Evolutionary conservation across 345 rosid genomes (phyloP).

Genomic region (Salix viminalis): DNA sequence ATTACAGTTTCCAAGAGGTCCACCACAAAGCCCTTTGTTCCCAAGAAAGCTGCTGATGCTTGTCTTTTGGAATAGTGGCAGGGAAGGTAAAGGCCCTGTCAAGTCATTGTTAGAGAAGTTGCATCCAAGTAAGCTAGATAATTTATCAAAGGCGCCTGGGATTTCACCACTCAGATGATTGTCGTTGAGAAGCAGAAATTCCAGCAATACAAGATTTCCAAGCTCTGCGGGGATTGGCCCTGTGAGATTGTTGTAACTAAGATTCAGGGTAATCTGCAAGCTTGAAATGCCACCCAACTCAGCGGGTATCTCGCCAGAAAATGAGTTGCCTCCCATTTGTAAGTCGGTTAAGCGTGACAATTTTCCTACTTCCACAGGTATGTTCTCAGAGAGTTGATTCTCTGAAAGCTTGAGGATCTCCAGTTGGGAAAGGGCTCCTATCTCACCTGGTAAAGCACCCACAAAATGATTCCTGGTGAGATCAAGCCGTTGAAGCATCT

Average conservation of each 20-base stretch:
- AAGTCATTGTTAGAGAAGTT: slow-evolving; percentile 77
- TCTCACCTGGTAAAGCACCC: slow-evolving; percentile 51
- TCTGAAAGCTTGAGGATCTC: slow-evolving; percentile 88
- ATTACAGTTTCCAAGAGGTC: slow-evolving; percentile 51
- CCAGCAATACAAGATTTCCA: slow-evolving; percentile 62
- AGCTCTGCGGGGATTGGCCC: slow-evolving; percentile 71
- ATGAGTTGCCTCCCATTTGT: slow-evolving; percentile 83
- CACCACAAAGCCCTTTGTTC: slow-evolving; percentile 70
- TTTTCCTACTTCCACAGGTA: slow-evolving; percentile 58
- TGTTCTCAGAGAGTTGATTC: slow-evolving; percentile 48
- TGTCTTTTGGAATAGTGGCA: slow-evolving; percentile 43
- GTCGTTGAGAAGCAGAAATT: slow-evolving; percentile 65
- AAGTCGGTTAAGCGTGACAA: slow-evolving; percentile 63
- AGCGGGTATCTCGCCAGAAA: slow-evolving; percentile 56
- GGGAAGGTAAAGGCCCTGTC: slow-evolving; percentile 61
- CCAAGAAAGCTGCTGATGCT: slow-evolving; percentile 49
- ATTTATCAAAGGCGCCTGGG: slow-evolving; percentile 56
- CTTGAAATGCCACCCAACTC: slow-evolving; percentile 59
- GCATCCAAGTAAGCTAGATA: slow-evolving; percentile 72
- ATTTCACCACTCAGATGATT: slow-evolving; percentile 70
- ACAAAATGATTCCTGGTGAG: slow-evolving; percentile 58
- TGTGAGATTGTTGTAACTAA: slow-evolving; percentile 70
- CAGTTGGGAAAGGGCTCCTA: slow-evolving; percentile 64
- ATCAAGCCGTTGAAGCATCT: slow-evolving; percentile 84
- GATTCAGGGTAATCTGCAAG: slow-evolving; percentile 81